Percentiles rank a stretch among this genome's conserved stretches.
These are phyloP conservation scores for Solanum neorickii DNA, from an alignment of 257 asterid species.

Conservation along the genomic window DNA sequence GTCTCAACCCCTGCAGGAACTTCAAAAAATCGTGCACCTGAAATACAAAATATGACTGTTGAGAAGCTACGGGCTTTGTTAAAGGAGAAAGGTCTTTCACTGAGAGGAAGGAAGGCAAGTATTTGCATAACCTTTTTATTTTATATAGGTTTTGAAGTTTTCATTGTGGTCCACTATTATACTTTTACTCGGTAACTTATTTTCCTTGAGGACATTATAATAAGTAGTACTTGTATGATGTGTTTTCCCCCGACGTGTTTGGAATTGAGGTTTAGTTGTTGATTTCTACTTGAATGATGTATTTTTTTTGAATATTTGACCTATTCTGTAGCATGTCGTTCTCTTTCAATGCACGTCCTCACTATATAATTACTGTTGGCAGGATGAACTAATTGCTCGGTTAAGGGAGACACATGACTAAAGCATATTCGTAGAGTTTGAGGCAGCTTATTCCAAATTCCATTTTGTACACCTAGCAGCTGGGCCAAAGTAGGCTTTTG, in stretches of 20 bases:
- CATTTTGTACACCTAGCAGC: slow-evolving; percentile 3
- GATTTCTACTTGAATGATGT: background rate
- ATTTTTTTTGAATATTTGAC: background rate
- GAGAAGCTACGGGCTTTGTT: slow-evolving; percentile 59
- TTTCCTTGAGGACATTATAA: background rate
- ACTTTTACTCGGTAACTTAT: background rate
- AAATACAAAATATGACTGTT: slow-evolving; percentile 53
- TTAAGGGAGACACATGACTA: slow-evolving; percentile 27
- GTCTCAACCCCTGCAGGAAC: slow-evolving; percentile 12
- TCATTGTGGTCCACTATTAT: background rate
- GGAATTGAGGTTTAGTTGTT: background rate
- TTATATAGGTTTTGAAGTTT: background rate
- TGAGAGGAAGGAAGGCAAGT: slow-evolving; percentile 70
- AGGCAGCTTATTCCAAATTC: slow-evolving; percentile 2
- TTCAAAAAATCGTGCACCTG: slow-evolving; percentile 20
- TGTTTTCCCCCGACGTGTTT: background rate
- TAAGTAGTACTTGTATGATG: background rate
- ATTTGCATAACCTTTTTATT: background rate
- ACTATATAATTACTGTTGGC: slow-evolving; percentile 2
- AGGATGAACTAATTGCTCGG: slow-evolving; percentile 66
- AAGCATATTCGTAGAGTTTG: background rate
- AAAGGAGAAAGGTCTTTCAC: slow-evolving; percentile 60
- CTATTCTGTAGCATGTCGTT: background rate
- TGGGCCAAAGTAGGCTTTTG: slow-evolving; percentile 2
- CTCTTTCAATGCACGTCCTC: background rate